Evolutionary conservation across 75 land plant species (phyloP).

Genomic region (Pinus tabuliformis): DNA sequence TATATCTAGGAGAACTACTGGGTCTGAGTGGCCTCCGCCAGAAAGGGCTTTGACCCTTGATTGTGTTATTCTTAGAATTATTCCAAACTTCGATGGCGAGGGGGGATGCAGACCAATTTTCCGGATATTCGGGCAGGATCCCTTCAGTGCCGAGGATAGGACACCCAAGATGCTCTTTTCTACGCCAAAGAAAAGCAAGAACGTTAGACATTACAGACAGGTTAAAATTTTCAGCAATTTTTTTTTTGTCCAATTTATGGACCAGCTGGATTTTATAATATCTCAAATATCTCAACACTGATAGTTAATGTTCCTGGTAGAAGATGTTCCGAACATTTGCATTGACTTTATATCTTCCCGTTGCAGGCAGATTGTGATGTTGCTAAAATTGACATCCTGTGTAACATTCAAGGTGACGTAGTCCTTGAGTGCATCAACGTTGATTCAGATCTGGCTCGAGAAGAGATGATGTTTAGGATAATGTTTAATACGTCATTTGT

Average conservation of each 20-base stretch:
- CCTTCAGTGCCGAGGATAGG: conserved; percentile 56
- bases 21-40: conserved; percentile 91
- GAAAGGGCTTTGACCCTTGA: conserved; percentile 88
- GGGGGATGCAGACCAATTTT: conserved; percentile 92
- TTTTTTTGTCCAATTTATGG: background rate
- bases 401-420: conserved; percentile 94
- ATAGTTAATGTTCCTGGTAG: background rate
- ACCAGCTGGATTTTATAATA: background rate
- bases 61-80: conserved; percentile 79
- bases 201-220: conserved; percentile 75
- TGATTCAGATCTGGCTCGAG: conserved; percentile 67
- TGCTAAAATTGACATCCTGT: conserved; percentile 90
- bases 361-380: conserved; percentile 91
- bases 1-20: conserved; percentile 85
- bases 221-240: conserved; percentile 23
- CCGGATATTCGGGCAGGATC: conserved; percentile 87
- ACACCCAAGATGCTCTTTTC: conserved; percentile 75
- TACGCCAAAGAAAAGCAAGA: conserved; percentile 63
- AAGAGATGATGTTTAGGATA: conserved; percentile 94
- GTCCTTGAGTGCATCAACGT: conserved; percentile 89
- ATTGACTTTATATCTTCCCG: background rate
- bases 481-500: conserved; percentile 99
- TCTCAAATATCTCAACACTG: background rate
- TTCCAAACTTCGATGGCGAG: conserved; percentile 86
- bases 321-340: background rate